Evolutionary conservation across 2,329 filamentous ascomycete species (phyloP).

Genomic region (Epichloe gansuensis): DNA sequence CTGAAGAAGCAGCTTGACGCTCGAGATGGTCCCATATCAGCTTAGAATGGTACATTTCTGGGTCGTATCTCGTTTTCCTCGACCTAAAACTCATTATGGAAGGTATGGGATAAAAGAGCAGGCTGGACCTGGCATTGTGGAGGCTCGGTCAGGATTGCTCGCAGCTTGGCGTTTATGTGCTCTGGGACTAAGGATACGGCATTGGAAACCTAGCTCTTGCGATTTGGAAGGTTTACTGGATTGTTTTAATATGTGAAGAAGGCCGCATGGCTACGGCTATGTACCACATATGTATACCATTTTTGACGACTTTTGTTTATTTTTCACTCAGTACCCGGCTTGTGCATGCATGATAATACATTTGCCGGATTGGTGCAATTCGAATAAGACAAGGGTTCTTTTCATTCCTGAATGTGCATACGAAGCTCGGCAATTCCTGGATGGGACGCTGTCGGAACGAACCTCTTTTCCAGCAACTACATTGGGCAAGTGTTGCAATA

Average conservation of each 20-base stretch:
- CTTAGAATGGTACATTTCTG: not conserved
- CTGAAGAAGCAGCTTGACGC: conserved; percentile 23
- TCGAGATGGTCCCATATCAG: conserved; percentile 14
- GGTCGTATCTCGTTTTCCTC: not conserved
- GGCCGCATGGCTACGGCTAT: not conserved
- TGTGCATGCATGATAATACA: not conserved
- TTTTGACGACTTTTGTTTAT: not conserved
- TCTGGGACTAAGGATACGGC: conserved; percentile 11
- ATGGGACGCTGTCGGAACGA: not conserved
- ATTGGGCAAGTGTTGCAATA: too few relatives aligned
- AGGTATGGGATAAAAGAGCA: not conserved
- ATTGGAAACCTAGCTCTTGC: conserved; percentile 18
- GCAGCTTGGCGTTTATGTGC: conserved; percentile 7
- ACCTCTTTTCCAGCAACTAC: too few relatives aligned
- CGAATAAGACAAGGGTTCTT: not conserved
- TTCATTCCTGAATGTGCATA: not conserved
- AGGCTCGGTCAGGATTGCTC: not conserved
- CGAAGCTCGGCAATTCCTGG: too few relatives aligned
- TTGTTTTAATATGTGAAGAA: conserved; percentile 9
- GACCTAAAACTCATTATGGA: not conserved
- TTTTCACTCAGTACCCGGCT: not conserved
- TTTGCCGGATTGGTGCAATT: not conserved
- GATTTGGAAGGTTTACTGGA: conserved; percentile 19
- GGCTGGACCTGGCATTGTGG: not conserved
- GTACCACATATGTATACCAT: conserved; percentile 1